A percentile compares a stretch with the other conserved stretches of the same genome.
phyloP scores from a whole-genome alignment of 441 rosid genomes.

The Gossypium gossypioides region DNA sequence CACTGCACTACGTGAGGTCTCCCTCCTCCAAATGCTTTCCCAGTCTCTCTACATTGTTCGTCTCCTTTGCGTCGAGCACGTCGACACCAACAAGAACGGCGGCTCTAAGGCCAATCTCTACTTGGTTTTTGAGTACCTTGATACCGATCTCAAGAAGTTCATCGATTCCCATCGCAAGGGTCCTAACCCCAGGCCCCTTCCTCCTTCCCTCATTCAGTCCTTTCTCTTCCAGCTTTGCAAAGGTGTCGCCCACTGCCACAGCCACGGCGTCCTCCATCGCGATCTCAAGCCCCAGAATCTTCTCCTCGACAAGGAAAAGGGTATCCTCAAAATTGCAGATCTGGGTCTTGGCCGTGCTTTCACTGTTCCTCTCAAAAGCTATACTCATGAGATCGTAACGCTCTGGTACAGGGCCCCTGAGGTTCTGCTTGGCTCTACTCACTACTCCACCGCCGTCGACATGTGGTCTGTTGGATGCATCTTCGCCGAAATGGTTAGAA shows the following conservation, averaged over 20 bases:
- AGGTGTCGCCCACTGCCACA: conserved; percentile 91
- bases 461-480: conserved; percentile 99
- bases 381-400: conserved; percentile 90
- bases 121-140: conserved; percentile 81
- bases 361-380: conserved; percentile 82
- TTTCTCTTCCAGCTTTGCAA: conserved; percentile 77
- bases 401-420: conserved; percentile 94
- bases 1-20: conserved; percentile 87
- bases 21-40: conserved; percentile 86
- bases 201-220: conserved; percentile 46
- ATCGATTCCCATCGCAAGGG: conserved; percentile 74
- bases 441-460: conserved; percentile 79
- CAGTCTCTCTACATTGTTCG: conserved; percentile 87
- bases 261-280: conserved; percentile 92
- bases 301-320: conserved; percentile 71
- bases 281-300: conserved; percentile 94
- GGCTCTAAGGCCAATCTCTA: conserved; percentile 58
- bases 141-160: conserved; percentile 86
- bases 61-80: conserved; percentile 82
- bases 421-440: conserved; percentile 79
- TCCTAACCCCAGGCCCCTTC: conserved; percentile 55
- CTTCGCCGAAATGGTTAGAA: conserved; percentile 83
- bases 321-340: conserved; percentile 82
- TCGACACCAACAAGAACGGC: conserved; percentile 27
- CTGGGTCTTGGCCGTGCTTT: conserved; percentile 85